These are phyloP conservation scores for Hypoxylon sp. DNA, from an alignment of 2,329 filamentous ascomycete species.

Conservation along the genomic window DNA sequence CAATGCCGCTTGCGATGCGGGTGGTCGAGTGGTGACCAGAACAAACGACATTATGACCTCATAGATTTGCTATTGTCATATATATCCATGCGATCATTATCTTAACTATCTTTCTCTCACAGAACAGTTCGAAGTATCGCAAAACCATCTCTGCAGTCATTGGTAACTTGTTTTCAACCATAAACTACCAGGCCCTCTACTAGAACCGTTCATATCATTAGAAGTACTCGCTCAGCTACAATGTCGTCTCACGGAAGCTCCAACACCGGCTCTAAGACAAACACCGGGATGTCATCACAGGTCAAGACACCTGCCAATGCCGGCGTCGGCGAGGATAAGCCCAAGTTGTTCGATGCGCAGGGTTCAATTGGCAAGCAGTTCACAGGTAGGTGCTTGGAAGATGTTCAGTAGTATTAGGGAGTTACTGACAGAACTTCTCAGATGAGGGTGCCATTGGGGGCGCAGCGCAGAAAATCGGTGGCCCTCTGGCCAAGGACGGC, in stretches of 20 bases:
- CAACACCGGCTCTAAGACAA: conserved; percentile 48
- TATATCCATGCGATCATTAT: background rate
- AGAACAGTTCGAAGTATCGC: no score
- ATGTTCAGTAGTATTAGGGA: no score
- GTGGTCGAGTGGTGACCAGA: conserved; percentile 25
- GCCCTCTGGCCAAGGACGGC: conserved; percentile 63
- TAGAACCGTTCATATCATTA: no score
- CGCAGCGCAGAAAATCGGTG: conserved; percentile 62
- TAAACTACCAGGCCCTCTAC: no score
- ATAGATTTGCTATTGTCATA: conserved; percentile 22
- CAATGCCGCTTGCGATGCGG: background rate
- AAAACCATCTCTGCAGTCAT: no score
- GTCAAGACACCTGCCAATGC: conserved; percentile 50
- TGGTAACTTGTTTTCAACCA: no score
- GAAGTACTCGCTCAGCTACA: no score
- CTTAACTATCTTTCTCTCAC: background rate
- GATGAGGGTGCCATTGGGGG: conserved; percentile 63
- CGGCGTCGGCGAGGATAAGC: conserved; percentile 49
- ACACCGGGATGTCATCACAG: conserved; percentile 47
- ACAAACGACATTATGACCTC: conserved; percentile 35
- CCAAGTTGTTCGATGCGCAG: conserved; percentile 60
- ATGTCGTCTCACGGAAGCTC: conserved; percentile 51
- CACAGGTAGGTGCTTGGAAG: conserved; percentile 54
- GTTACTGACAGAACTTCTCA: conserved; percentile 29
- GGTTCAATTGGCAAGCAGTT: conserved; percentile 68